Conservation (phyloP, 2,329 filamentous ascomycete species). For the Claviceps maximensis region DNA sequence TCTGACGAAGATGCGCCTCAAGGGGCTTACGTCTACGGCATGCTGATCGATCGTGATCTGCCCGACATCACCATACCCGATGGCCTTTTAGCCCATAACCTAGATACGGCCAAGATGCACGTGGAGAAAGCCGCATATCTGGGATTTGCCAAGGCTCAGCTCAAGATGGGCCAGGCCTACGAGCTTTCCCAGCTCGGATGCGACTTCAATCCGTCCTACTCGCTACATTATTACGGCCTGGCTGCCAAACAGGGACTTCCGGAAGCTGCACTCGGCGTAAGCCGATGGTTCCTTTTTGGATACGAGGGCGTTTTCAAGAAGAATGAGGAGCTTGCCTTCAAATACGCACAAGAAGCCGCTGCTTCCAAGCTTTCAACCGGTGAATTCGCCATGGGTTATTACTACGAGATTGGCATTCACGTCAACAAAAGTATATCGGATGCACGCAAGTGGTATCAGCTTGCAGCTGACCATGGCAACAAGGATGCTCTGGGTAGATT, state of each 20-base stretch:
- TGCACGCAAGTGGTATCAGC: slow-evolving; percentile 79
- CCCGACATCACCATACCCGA: slow-evolving; percentile 79
- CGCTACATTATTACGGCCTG: slow-evolving; percentile 88
- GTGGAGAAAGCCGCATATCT: slow-evolving; percentile 95
- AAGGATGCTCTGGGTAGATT: slow-evolving; percentile 73
- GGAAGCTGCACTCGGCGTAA: slow-evolving; percentile 90
- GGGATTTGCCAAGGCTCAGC: slow-evolving; percentile 88
- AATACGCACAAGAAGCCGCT: slow-evolving; percentile 80
- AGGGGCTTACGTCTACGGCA: slow-evolving; percentile 88
- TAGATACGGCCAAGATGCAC: slow-evolving; percentile 65
- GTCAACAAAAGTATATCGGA: slow-evolving; percentile 72
- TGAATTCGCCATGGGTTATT: slow-evolving; percentile 95
- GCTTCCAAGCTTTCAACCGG: slow-evolving; percentile 71
- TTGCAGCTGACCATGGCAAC: slow-evolving; percentile 82
- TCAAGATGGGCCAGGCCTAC: slow-evolving; percentile 94
- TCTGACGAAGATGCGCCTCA: slow-evolving; percentile 96
- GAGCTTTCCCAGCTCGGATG: slow-evolving; percentile 89
- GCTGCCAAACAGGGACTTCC: slow-evolving; percentile 84
- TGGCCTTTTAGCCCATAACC: slow-evolving; percentile 53
- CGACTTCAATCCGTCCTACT: slow-evolving; percentile 86
- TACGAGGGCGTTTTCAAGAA: slow-evolving; percentile 87
- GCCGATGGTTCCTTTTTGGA: slow-evolving; percentile 96
- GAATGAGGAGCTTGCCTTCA: slow-evolving; percentile 87
- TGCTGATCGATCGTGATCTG: slow-evolving; percentile 81
- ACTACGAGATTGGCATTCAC: slow-evolving; percentile 91